A percentile compares a stretch with the other conserved stretches of the same genome.
These are phyloP conservation scores for Colletotrichum godetiae DNA, from an alignment of 2,329 filamentous ascomycete species.

Conservation along the genomic window DNA sequence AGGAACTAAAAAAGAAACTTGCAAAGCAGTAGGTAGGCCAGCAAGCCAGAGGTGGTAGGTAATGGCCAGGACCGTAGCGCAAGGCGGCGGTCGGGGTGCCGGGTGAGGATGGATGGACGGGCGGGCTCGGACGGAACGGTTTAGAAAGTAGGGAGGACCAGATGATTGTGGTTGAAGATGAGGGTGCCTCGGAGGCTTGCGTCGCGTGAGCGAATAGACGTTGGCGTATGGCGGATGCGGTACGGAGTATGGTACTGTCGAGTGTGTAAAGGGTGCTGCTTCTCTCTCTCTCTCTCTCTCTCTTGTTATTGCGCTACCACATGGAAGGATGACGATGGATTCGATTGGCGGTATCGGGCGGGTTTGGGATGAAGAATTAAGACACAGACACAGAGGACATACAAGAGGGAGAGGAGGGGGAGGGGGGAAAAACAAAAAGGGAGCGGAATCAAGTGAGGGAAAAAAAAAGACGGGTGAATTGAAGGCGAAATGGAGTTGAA, in stretches of 20 bases:
- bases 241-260: too few relatives aligned
- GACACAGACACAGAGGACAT: not conserved
- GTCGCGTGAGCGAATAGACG: slow-evolving; percentile 19
- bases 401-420: not conserved
- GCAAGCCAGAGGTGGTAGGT: too few relatives aligned
- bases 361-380: not conserved
- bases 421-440: not conserved
- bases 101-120: slow-evolving; percentile 12
- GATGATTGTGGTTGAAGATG: slow-evolving; percentile 24
- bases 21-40: not conserved
- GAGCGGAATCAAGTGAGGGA: not conserved
- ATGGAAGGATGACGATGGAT: slow-evolving; percentile 15
- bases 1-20: not conserved
- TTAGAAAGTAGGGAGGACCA: slow-evolving; percentile 3
- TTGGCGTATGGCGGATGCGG: not conserved
- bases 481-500: slow-evolving; percentile 15
- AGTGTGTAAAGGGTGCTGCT: not conserved
- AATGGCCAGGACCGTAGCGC: slow-evolving; percentile 20
- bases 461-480: slow-evolving; percentile 2
- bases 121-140: slow-evolving; percentile 24
- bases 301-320: slow-evolving; percentile 3
- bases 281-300: not conserved
- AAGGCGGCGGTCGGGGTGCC: slow-evolving; percentile 23
- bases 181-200: slow-evolving; percentile 17
- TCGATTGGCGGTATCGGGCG: slow-evolving; percentile 6